These are phyloP conservation scores for Solanum lycopersicoides DNA, from an alignment of 257 asterid genomes.

Conservation along the genomic window DNA sequence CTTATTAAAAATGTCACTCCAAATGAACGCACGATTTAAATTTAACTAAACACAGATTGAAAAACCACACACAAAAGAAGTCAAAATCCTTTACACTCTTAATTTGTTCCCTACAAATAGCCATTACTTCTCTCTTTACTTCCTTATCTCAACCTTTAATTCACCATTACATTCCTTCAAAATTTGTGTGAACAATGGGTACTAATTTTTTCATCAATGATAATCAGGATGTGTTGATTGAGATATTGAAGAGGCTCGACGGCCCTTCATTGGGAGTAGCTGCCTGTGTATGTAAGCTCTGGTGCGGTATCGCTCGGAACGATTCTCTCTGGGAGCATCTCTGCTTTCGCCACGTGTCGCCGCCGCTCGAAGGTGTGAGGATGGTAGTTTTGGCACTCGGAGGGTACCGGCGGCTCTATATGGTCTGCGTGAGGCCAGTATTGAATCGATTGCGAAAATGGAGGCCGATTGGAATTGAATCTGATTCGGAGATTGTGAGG, in stretches of 20 bases:
- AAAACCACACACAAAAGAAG: too few species aligned
- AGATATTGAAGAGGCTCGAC: constrained; percentile 60
- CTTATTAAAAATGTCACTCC: too few species aligned
- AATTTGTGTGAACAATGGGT: neutral
- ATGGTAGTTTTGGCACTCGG: constrained; percentile 73
- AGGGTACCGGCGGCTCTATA: constrained; percentile 68
- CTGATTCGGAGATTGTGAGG: constrained; percentile 22
- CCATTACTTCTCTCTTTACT: neutral
- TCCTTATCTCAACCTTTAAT: neutral
- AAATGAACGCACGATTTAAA: too few species aligned
- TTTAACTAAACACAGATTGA: too few species aligned
- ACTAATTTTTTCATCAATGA: constrained; percentile 42
- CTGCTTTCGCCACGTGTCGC: constrained; percentile 74
- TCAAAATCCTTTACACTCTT: neutral
- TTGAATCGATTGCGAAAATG: constrained; percentile 28
- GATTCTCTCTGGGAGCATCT: constrained; percentile 84
- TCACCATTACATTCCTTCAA: neutral
- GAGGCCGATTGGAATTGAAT: constrained; percentile 6
- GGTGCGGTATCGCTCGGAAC: constrained; percentile 58
- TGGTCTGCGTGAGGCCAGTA: constrained; percentile 68
- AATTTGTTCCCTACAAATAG: neutral
- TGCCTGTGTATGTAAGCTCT: constrained; percentile 70
- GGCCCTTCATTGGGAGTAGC: constrained; percentile 62
- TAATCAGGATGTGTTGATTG: constrained; percentile 56
- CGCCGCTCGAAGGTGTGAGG: constrained; percentile 49